phyloP scores from a whole-genome alignment of 2,329 filamentous ascomycete genomes.

The Alternaria arbusti region DNA sequence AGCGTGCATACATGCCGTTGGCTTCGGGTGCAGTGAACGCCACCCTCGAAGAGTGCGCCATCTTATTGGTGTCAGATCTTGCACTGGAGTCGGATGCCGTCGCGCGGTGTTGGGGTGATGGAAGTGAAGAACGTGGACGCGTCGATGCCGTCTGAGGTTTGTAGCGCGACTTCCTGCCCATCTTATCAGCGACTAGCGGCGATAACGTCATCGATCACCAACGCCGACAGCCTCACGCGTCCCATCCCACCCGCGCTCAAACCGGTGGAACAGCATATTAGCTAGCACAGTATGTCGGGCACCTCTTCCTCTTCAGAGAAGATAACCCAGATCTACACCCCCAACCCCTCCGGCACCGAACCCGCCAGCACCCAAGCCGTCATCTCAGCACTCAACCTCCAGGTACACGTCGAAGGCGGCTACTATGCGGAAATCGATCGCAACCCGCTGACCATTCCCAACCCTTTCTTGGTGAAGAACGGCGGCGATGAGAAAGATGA shows the following conservation, averaged over 20 bases:
- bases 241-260: not conserved
- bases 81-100: not conserved
- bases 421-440: slow-evolving; percentile 58
- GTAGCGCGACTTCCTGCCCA: not conserved
- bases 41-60: not conserved
- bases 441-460: slow-evolving; percentile 56
- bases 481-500: slow-evolving; percentile 4
- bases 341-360: slow-evolving; percentile 9
- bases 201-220: not conserved
- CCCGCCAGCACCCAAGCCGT: slow-evolving; percentile 16
- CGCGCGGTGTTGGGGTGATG: not conserved
- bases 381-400: slow-evolving; percentile 48
- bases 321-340: not conserved
- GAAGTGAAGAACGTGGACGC: not conserved
- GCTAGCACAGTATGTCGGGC: too few relatives aligned
- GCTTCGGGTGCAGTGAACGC: not conserved
- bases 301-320: not conserved
- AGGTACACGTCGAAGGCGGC: slow-evolving; percentile 58
- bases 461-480: slow-evolving; percentile 53
- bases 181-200: not conserved
- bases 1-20: not conserved
- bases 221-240: not conserved
- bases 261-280: too few relatives aligned
- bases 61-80: not conserved
- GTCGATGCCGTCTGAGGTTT: not conserved